phyloP scores from a whole-genome alignment of 306 rosid genomes.

The Sphenostylis stenocarpa region DNA sequence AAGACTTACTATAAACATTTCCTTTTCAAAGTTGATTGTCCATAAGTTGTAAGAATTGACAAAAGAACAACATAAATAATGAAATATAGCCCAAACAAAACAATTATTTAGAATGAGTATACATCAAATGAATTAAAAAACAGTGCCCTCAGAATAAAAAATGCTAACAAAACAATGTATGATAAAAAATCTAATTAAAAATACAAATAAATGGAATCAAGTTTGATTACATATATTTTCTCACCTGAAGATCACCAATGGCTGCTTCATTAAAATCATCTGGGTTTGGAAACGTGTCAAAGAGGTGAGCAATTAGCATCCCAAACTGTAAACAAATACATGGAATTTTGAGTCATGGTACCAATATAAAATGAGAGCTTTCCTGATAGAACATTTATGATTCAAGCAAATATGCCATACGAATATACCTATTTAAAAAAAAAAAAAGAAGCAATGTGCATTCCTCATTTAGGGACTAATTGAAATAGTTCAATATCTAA shows the following conservation, averaged over 20 bases:
- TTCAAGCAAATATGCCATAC: conserved; percentile 5
- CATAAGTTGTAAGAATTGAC: background rate
- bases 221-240: conserved; percentile 24
- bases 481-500: no score
- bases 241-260: conserved; percentile 91
- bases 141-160: background rate
- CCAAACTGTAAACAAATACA: conserved; percentile 71
- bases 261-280: conserved; percentile 70
- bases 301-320: conserved; percentile 87
- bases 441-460: background rate
- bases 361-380: conserved; percentile 12
- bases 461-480: no score
- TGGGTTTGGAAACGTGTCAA: conserved; percentile 66
- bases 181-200: background rate
- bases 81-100: conserved; percentile 17
- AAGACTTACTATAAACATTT: background rate
- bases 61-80: background rate
- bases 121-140: background rate
- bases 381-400: background rate
- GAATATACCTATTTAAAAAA: background rate
- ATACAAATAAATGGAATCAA: background rate
- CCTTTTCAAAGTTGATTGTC: conserved; percentile 14
- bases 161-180: background rate
- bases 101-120: background rate
- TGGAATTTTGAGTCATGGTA: conserved; percentile 25